Evolutionary conservation across 1,139 yeast species (phyloP).

Genomic region (Blastobotrys indianensis): DNA sequence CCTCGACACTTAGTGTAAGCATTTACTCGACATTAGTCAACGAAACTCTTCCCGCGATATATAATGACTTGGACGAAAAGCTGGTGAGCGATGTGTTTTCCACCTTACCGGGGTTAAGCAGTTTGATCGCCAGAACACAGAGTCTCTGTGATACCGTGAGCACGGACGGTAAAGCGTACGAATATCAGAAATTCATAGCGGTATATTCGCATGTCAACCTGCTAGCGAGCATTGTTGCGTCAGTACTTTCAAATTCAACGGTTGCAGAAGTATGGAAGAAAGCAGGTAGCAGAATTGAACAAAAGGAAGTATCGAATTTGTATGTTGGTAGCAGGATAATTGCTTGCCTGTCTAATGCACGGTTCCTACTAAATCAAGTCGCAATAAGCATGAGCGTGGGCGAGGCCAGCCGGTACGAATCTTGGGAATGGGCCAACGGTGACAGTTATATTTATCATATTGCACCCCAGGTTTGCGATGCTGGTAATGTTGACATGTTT

Average conservation of each 20-base stretch:
- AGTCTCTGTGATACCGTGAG: constrained; percentile 2
- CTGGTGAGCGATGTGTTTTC: constrained; percentile 13
- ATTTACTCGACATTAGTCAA: constrained; percentile 17
- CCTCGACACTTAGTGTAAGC: constrained; percentile 12
- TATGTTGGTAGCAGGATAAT: constrained; percentile 19
- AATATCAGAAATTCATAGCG: constrained; percentile 1
- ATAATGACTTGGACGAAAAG: constrained; percentile 6
- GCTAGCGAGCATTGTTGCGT: constrained; percentile 6
- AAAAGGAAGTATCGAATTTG: constrained; percentile 12
- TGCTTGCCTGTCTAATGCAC: constrained; percentile 15
- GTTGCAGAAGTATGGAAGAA: not conserved
- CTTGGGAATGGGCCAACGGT: constrained; percentile 18
- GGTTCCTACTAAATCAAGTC: constrained; percentile 11
- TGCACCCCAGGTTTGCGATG: constrained; percentile 11
- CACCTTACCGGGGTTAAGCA: constrained; percentile 18
- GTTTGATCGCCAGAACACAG: constrained; percentile 13
- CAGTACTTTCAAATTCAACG: constrained; percentile 46
- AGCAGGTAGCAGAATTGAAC: constrained; percentile 2
- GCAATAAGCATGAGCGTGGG: constrained; percentile 5
- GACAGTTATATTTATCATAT: constrained; percentile 12
- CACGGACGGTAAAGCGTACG: constrained; percentile 7
- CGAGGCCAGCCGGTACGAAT: constrained; percentile 6
- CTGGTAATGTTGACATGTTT: constrained; percentile 11
- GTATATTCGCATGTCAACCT: constrained; percentile 10
- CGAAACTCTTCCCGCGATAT: constrained; percentile 17